Evolutionary conservation across 805 yeast genomes (phyloP).

Genomic region (Alloascoidea africana): DNA sequence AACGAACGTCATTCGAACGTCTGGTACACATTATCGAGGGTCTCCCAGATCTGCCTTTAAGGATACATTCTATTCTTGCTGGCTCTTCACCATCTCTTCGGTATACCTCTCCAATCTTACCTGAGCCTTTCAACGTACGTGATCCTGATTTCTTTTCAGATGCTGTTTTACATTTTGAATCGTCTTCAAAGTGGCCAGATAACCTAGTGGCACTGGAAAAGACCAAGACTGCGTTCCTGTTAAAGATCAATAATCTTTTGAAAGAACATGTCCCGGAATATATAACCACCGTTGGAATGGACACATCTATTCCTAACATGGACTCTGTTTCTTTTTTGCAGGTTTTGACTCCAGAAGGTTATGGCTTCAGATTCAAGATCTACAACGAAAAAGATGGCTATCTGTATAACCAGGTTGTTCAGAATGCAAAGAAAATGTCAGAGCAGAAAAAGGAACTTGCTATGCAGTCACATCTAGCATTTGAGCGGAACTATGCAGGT

Average conservation of each 20-base stretch:
- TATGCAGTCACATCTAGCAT: conserved; percentile 16
- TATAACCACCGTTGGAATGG: conserved; percentile 46
- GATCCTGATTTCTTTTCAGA: conserved; percentile 73
- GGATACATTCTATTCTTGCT: conserved; percentile 58
- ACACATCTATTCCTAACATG: conserved; percentile 45
- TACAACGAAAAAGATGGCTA: conserved; percentile 74
- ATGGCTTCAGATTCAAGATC: conserved; percentile 65
- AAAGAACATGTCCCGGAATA: conserved; percentile 33
- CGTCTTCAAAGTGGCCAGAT: conserved; percentile 92
- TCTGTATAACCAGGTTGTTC: conserved; percentile 56
- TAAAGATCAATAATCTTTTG: conserved; percentile 43
- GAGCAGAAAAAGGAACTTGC: conserved; percentile 40
- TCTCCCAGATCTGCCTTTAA: conserved; percentile 47
- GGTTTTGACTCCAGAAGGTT: conserved; percentile 79
- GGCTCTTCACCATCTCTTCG: conserved; percentile 54
- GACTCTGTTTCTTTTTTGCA: conserved; percentile 40
- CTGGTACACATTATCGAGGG: conserved; percentile 31
- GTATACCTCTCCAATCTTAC: conserved; percentile 60
- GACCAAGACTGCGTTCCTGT: conserved; percentile 78
- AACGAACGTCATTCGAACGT: conserved; percentile 29
- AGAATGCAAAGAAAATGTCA: conserved; percentile 42
- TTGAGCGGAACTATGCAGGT: conserved; percentile 39
- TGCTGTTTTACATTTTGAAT: conserved; percentile 73
- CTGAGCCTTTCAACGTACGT: conserved; percentile 67
- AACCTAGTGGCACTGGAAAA: conserved; percentile 74